These are phyloP conservation scores for Erodium maritimum DNA, from an alignment of 345 rosid species.

Conservation along the genomic window DNA sequence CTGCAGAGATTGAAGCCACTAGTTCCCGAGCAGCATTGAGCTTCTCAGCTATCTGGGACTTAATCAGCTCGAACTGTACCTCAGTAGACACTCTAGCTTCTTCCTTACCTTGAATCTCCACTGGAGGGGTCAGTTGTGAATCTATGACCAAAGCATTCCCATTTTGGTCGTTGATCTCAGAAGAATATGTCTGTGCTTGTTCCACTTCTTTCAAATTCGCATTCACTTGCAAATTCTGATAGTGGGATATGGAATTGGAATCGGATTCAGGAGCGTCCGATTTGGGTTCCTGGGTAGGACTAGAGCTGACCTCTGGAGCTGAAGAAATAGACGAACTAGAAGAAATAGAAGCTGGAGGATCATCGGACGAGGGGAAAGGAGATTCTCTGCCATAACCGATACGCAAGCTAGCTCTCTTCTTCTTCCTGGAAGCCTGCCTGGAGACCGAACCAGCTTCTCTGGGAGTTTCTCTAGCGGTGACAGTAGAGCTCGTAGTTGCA, in stretches of 20 bases:
- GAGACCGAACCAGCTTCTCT: slow-evolving; percentile 8
- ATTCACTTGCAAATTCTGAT: neutral
- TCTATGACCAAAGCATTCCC: neutral
- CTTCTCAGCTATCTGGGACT: slow-evolving; percentile 37
- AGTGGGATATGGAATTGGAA: no score
- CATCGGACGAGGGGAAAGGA: slow-evolving; percentile 12
- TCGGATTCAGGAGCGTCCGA: no score
- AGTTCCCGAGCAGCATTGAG: slow-evolving; percentile 35
- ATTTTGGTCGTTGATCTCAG: neutral
- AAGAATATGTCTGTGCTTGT: no score
- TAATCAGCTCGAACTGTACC: slow-evolving; percentile 24
- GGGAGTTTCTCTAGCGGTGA: neutral
- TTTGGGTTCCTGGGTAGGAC: no score
- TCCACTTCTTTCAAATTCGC: neutral
- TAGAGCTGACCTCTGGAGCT: no score
- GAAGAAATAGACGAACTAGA: neutral
- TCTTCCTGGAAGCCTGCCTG: slow-evolving; percentile 60
- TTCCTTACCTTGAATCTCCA: neutral
- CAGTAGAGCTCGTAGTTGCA: neutral
- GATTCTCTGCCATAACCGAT: slow-evolving; percentile 62
- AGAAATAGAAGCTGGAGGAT: slow-evolving; percentile 7
- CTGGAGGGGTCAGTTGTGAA: no score
- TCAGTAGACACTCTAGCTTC: slow-evolving; percentile 1
- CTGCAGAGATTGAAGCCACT: slow-evolving; percentile 40
- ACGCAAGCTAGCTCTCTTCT: slow-evolving; percentile 61